These are phyloP conservation scores for Dryas alaskensis DNA, from an alignment of 306 rosid species.

Conservation along the genomic window DNA sequence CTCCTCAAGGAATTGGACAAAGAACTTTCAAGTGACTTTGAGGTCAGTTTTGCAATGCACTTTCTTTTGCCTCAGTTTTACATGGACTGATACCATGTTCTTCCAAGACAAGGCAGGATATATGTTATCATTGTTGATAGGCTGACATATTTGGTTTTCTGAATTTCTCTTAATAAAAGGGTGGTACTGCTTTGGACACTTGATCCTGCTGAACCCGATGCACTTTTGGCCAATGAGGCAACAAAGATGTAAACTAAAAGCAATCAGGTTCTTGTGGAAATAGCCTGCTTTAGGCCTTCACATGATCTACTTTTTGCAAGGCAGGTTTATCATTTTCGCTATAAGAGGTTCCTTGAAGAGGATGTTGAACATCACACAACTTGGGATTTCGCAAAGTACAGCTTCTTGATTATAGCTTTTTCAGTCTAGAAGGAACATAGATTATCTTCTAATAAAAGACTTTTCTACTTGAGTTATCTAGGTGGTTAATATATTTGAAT, in stretches of 20 bases:
- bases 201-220: conserved; percentile 57
- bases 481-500: background rate
- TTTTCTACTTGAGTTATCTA: background rate
- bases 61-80: too few species aligned
- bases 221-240: conserved; percentile 44
- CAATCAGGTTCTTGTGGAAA: conserved; percentile 43
- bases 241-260: conserved; percentile 42
- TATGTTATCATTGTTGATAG: too few species aligned
- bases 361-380: conserved; percentile 58
- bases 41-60: too few species aligned
- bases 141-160: background rate
- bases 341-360: conserved; percentile 55
- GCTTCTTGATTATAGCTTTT: background rate
- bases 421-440: background rate
- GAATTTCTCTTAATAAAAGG: conserved; percentile 29
- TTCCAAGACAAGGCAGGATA: too few species aligned
- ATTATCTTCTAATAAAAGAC: background rate
- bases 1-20: too few species aligned
- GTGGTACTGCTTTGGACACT: conserved; percentile 45
- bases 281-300: conserved; percentile 46
- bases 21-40: too few species aligned
- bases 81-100: too few species aligned
- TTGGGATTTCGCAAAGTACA: conserved; percentile 53
- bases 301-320: conserved; percentile 36
- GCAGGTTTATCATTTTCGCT: conserved; percentile 50